These are phyloP conservation scores for Trifolium subterraneum DNA, from an alignment of 306 rosid genomes.

Conservation along the genomic window DNA sequence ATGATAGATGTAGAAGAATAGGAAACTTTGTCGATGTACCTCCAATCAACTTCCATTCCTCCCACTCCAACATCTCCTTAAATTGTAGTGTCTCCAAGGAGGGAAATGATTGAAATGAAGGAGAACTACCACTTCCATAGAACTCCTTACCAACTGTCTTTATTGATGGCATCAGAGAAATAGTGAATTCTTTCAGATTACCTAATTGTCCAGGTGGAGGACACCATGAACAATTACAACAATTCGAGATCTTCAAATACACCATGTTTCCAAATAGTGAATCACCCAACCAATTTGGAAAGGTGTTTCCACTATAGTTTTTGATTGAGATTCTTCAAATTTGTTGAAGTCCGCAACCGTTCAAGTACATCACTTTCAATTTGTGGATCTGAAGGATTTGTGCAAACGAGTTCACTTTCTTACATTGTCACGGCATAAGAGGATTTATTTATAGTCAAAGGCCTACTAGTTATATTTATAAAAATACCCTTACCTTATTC, in stretches of 20 bases:
- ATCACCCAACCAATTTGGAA: not conserved
- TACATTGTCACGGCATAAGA: too few species aligned
- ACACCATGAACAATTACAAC: not conserved
- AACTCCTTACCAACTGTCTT: constrained; percentile 17
- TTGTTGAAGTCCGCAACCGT: not conserved
- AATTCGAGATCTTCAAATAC: not conserved
- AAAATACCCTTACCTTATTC: too few species aligned
- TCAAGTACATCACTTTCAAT: constrained; percentile 10
- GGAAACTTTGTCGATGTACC: constrained; percentile 2
- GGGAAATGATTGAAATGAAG: constrained; percentile 34
- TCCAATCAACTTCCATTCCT: constrained; percentile 22
- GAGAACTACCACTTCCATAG: not conserved
- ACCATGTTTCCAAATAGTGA: constrained; percentile 17
- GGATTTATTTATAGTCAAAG: too few species aligned
- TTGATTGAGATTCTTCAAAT: constrained; percentile 25
- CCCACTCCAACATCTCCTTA: constrained; percentile 8
- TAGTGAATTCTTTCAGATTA: constrained; percentile 11
- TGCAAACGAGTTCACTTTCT: too few species aligned
- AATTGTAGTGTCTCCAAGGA: not conserved
- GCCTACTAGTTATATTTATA: too few species aligned
- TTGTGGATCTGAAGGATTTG: not conserved
- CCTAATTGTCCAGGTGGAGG: constrained; percentile 15
- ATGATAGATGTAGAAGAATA: not conserved
- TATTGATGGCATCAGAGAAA: not conserved
- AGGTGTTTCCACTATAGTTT: constrained; percentile 18